These are phyloP conservation scores for Draba incana DNA, from an alignment of 345 rosid genomes.

Conservation along the genomic window DNA sequence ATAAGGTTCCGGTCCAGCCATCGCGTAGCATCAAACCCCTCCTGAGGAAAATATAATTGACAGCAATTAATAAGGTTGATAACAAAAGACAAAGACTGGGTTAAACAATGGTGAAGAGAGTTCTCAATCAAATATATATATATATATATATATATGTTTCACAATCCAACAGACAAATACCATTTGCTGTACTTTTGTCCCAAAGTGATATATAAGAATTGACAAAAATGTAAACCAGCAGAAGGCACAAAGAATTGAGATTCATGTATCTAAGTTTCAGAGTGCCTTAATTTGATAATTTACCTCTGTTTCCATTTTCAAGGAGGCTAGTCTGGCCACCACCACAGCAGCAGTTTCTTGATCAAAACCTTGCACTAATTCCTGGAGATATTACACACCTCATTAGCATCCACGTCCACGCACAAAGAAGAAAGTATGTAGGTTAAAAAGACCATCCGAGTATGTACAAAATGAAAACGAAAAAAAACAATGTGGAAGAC, in stretches of 20 bases:
- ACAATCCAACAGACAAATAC: too few relatives aligned
- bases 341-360: constrained; percentile 99
- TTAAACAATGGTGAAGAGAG: too few relatives aligned
- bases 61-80: neutral
- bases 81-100: too few relatives aligned
- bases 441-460: neutral
- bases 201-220: too few relatives aligned
- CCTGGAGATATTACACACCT: constrained; percentile 53
- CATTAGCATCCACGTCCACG: constrained; percentile 23
- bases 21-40: constrained; percentile 96
- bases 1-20: constrained; percentile 98
- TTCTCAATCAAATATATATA: too few relatives aligned
- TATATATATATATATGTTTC: too few relatives aligned
- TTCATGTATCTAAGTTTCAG: neutral
- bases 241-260: neutral
- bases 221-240: neutral
- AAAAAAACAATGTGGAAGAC: constrained; percentile 11
- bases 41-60: constrained; percentile 53
- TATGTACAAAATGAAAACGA: neutral
- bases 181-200: too few relatives aligned
- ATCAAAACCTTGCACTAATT: constrained; percentile 93
- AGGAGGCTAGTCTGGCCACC: constrained; percentile 88
- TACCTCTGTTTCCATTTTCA: constrained; percentile 99
- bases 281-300: neutral
- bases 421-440: constrained; percentile 18